A percentile compares a stretch with the other conserved stretches of the same genome.
Evolutionary conservation across 2,329 filamentous ascomycete genomes (phyloP).

Genomic region (Elsinoe perseae): DNA sequence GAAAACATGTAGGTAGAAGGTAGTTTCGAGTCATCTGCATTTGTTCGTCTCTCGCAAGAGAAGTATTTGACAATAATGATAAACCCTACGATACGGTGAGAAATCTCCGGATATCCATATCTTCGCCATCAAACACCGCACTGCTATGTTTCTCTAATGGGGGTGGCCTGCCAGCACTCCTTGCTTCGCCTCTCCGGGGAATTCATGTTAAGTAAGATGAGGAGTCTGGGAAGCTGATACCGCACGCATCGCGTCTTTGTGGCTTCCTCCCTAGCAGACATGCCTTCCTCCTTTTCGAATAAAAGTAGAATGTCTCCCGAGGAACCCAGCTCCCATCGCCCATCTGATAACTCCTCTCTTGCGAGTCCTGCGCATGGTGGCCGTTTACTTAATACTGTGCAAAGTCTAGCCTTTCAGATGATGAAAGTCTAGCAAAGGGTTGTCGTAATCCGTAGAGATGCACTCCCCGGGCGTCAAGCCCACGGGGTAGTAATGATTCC

Average conservation of each 20-base stretch:
- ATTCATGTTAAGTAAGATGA: no score
- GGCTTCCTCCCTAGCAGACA: neutral
- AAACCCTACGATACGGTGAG: neutral
- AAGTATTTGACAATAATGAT: neutral
- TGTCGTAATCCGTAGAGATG: conserved; percentile 2
- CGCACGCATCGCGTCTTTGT: neutral
- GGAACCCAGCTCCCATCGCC: conserved; percentile 1
- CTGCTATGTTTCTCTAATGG: neutral
- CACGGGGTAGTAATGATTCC: neutral
- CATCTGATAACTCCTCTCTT: conserved; percentile 6
- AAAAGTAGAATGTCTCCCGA: neutral
- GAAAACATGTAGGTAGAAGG: neutral
- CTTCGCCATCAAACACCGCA: conserved; percentile 1
- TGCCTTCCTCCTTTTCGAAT: neutral
- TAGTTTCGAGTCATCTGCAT: neutral
- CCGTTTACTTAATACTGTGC: conserved; percentile 3
- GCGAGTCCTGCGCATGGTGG: conserved; percentile 8
- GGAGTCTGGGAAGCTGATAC: neutral
- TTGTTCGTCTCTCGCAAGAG: neutral
- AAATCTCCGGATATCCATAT: neutral
- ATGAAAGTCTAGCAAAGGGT: neutral
- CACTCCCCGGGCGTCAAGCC: neutral
- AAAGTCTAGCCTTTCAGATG: neutral
- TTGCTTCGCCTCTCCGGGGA: no score
- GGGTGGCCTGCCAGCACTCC: neutral